Base-by-base conservation (phyloP, 1,284 basidiomycete genomes). In the Boletus smithii region DNA sequence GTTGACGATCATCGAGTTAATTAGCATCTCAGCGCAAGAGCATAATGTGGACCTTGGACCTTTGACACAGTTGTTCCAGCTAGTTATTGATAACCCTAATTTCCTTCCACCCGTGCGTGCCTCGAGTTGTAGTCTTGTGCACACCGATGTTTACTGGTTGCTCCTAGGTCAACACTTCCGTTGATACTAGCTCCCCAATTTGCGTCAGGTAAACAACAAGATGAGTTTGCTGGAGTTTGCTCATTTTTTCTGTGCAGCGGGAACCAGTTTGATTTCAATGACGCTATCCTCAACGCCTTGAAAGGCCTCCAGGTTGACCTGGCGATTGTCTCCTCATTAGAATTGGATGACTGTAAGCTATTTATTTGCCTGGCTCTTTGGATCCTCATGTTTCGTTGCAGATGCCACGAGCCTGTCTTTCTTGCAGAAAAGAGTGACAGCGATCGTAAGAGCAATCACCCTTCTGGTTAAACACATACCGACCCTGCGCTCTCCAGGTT, bases 31-130 rank as follows among this genome's bases (percentile, higher is more conserved):
- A 10, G 78, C 85, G 3, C 67, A 76, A 49, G 68, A 77, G 46
- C 80, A 80, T 48, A 68, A 70, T 10, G 79, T 85, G 31, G 69
- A 81, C 48, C 71, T 90, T 7, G 88, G 86, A 1, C 85, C 85
- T 8, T 70, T 90, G 46, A 63, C 70, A 9, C 70, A 72, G 10
- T 58, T 85, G 39, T 85, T 88, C 70, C 72, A 80, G 54, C 72
- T 81, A 43, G 69, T 85, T 3, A 50, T 79, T 13, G 63, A 70
- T 20, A 77, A 84, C 49, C 78, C 81, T 10, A 62, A 68, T 51
- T 73, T 69, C 55, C 70, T 76, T 45, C 75, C 76, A 18, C 70
- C 45, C 4, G 51, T 56, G 36, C 30, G 40, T 14, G 23, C n/a
- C 46, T 26, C 9, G 14, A 42, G 5, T 11, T 20, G 14, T 35